Conservation (phyloP, 108 stramenopile species). For the Hondaea fermentalgiana region DNA sequence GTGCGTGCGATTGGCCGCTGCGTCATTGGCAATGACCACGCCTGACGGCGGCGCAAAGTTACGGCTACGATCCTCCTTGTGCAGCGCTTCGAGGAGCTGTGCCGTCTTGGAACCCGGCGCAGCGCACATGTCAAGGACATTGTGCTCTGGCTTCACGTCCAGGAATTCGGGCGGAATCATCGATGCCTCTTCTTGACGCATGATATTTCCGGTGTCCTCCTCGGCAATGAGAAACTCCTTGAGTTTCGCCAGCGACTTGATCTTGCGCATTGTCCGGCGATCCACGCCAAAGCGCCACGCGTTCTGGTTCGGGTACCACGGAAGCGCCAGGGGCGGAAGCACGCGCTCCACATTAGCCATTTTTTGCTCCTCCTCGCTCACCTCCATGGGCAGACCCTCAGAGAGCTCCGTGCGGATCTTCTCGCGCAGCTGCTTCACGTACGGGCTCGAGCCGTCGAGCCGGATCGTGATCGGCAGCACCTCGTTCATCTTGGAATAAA, state of each 20-base stretch:
- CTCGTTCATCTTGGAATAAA: slow-evolving; percentile 25
- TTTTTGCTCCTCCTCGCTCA: slow-evolving; percentile 35
- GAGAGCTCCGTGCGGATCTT: slow-evolving; percentile 21
- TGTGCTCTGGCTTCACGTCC: slow-evolving; percentile 64
- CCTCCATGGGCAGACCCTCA: slow-evolving; percentile 23
- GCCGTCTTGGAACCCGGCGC: slow-evolving; percentile 95
- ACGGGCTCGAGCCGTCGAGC: slow-evolving; percentile 37
- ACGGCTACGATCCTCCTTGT: slow-evolving; percentile 18
- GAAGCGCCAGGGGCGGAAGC: neutral
- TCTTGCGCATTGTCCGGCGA: slow-evolving; percentile 37
- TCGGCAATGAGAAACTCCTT: slow-evolving; percentile 39
- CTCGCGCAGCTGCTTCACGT: slow-evolving; percentile 27
- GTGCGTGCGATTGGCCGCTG: slow-evolving; percentile 80
- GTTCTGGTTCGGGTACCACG: slow-evolving; percentile 43
- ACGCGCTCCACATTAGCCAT: slow-evolving; percentile 15
- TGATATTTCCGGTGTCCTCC: slow-evolving; percentile 59
- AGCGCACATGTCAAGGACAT: slow-evolving; percentile 90
- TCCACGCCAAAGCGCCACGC: slow-evolving; percentile 48
- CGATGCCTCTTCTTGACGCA: slow-evolving; percentile 92
- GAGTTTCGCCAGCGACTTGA: slow-evolving; percentile 31
- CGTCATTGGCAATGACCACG: slow-evolving; percentile 89
- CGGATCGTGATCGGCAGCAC: slow-evolving; percentile 45
- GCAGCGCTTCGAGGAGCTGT: slow-evolving; percentile 77
- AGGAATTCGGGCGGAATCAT: slow-evolving; percentile 96
- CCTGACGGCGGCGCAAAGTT: slow-evolving; percentile 48